Base-by-base conservation (phyloP, 2,329 filamentous ascomycete genomes). In the Chrysosporium keratinophilum region DNA sequence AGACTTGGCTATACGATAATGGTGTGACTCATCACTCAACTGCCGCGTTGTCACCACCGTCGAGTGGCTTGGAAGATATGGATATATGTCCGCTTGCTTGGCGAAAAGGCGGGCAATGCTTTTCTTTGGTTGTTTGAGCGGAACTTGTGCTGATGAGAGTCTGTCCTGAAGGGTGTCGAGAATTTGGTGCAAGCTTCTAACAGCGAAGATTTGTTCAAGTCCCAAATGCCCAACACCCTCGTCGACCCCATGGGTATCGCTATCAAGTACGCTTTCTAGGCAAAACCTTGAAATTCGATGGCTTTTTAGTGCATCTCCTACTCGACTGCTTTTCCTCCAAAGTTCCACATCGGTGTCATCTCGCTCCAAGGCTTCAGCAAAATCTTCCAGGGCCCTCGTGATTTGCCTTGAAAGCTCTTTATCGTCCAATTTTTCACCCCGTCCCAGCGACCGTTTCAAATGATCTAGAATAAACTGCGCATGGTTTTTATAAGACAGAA, bases 401-500 rank as follows among this genome's bases (percentile, higher is more conserved):
- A 73, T 71, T 20, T 70, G 64, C 6, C 70, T 67, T n/a, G 64
- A 62, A 33, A 66, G 60, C 7, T 65, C 59, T 14, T 41, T 46
- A 12, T 56, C 53, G 5, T 57, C 50, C 43, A 45, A 39, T 5
- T 63, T 60, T 15, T 63, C 34, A 0, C 57, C 57, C 39, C 59
- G 19, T n/a, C 35, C 39, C 19, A 77, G 59, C 42, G 71, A 76
- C 67, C 80, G 72, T 61, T 76, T 82, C 60, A 85, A 80, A 55
- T 72, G 74, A 66, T 98, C 91, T n/a, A 98, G 75, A 55, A 85
- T 75, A 65, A 95, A 96, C 64, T 97, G 88, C 41, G 89, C 93
- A 70, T 91, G 84, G 62, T 97, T 98, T 69, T 97, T 98, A 75
- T 94, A 88, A 1, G 91, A 87, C 6, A 98, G 78, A 64, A 95